Base-by-base conservation (phyloP, 768 basidiomycete genomes). In the Collybia mongolica region DNA sequence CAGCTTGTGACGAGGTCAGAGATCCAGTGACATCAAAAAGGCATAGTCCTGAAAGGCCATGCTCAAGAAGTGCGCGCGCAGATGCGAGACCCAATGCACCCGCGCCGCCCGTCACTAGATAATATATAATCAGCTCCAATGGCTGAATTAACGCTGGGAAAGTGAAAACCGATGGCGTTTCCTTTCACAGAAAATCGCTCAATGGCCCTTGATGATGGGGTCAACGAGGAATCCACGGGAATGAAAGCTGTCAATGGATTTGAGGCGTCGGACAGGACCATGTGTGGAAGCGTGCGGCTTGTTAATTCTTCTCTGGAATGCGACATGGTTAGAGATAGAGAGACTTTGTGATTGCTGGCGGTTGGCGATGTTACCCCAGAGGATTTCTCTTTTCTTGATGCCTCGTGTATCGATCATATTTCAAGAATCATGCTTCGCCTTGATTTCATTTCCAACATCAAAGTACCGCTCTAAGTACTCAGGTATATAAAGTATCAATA, bases 41-140 rank as follows among this genome's bases (percentile, higher is more conserved):
- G 23, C 62, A 65, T 20, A 72, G 54, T 4, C 68, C 67, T 11
- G 63, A 62, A n/a, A 65, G 64, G 11, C 74, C 75, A 39, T 77
- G 76, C 47, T 76, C 76, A 6, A 77, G 66, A 11, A 77, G 61
- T 4, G 69, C 71, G n/a, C 68, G 70, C 5, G 63, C 66, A 11
- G 65, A 64, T 50, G 64, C 68, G 9, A 75, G 44, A 5, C 68
- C 73, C 9, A 75, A 64, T 45, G 61, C 55, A 0, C 75, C 74
- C 23, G 73, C 70, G 19, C 77, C 76, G 5, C 72, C 73, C 2
- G 73, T 77, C 17, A 75, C 75, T 77, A 38, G 32, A 26, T 8
- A 40, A 19, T 35, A 23, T 23, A 22, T 19, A 24, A 20, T 36
- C 35, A 32, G 48, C 68, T 39, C 50, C 32, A 9, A 5, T 3